Conservation (phyloP, 225 moss, liverwort and hornwort genomes). For the Ulota crispa region DNA sequence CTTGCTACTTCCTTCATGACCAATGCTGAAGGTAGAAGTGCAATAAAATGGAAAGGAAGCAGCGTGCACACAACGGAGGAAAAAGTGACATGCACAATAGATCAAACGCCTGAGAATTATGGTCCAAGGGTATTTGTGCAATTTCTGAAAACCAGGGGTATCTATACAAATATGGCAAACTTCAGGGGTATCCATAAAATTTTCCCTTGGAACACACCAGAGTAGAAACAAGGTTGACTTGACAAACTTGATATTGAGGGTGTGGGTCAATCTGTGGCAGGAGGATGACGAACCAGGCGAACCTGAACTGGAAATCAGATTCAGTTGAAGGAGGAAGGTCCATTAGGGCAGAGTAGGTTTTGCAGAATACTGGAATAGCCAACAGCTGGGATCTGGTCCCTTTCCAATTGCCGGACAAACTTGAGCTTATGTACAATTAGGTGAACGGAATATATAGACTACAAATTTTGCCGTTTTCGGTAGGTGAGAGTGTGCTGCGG, state of each 20-base stretch:
- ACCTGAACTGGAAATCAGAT: constrained; percentile 51
- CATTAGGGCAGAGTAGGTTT: not conserved
- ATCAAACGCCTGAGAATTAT: too few relatives aligned
- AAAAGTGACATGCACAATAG: too few relatives aligned
- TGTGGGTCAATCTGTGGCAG: constrained; percentile 35
- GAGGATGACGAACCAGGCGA: constrained; percentile 39
- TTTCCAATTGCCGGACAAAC: not conserved
- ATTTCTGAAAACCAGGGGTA: too few relatives aligned
- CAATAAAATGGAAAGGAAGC: too few relatives aligned
- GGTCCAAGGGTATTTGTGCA: too few relatives aligned
- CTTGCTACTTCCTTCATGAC: too few relatives aligned
- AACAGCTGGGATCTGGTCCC: not conserved
- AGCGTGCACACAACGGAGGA: too few relatives aligned
- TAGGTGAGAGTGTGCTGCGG: not conserved
- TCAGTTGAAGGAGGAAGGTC: constrained; percentile 11
- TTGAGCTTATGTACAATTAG: not conserved
- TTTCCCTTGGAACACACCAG: too few relatives aligned
- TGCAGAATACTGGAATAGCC: not conserved
- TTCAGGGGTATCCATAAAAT: too few relatives aligned
- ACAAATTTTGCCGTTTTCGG: not conserved
- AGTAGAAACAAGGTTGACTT: not conserved
- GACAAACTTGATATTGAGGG: not conserved
- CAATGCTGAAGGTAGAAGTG: too few relatives aligned
- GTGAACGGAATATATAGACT: not conserved
- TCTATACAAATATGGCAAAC: too few relatives aligned